These are phyloP conservation scores for Singerocomus inundabilis DNA, from an alignment of 1,284 basidiomycete genomes.

Conservation along the genomic window DNA sequence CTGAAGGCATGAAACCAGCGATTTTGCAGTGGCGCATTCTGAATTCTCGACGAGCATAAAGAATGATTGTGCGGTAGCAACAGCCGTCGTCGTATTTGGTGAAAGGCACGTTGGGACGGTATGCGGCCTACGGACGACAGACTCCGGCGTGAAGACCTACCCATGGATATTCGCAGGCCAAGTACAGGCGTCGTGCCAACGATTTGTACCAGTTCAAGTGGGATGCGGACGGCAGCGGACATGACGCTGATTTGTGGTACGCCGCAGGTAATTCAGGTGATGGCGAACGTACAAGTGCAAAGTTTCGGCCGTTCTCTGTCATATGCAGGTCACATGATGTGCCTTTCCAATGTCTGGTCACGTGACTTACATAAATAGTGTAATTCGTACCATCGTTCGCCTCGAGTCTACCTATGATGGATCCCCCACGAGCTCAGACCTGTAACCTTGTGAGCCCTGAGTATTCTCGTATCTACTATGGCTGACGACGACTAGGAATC, in stretches of 20 bases:
- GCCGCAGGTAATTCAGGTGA: background rate
- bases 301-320: background rate
- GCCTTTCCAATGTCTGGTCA: background rate
- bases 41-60: background rate
- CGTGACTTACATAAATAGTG: background rate
- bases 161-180: slow-evolving; percentile 6
- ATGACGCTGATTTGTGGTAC: slow-evolving; percentile 7
- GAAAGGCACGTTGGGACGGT: slow-evolving; percentile 9
- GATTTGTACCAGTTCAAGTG: slow-evolving; percentile 16
- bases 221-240: slow-evolving; percentile 5
- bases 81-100: slow-evolving; percentile 1
- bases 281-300: background rate
- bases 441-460: slow-evolving; percentile 22
- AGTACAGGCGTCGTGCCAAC: slow-evolving; percentile 3
- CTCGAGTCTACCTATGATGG: slow-evolving; percentile 6
- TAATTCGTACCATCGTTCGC: too few relatives aligned
- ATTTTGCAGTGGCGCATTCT: background rate
- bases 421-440: background rate
- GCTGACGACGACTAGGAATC: slow-evolving; percentile 51
- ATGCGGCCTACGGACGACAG: background rate
- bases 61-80: background rate
- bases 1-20: slow-evolving; percentile 22
- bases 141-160: background rate
- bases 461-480: background rate
- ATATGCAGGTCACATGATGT: slow-evolving; percentile 3